phyloP scores from a whole-genome alignment of 805 yeast genomes.

The Hanseniaspora guilliermondii region DNA sequence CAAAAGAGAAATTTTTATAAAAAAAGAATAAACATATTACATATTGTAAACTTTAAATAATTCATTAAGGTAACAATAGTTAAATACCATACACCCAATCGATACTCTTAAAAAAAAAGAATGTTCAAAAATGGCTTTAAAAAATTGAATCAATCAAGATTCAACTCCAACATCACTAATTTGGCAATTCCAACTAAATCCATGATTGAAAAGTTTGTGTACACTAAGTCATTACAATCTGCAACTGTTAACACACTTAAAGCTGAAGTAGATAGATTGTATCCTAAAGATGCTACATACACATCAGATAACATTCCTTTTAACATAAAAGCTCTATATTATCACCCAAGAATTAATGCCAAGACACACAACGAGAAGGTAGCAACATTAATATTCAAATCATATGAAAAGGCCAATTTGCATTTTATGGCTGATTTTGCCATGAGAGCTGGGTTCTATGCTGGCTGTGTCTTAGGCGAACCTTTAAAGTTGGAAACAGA shows the following conservation, averaged over 20 bases:
- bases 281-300: conserved; percentile 17
- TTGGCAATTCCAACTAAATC: conserved; percentile 15
- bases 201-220: conserved; percentile 10
- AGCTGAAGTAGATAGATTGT: conserved; percentile 13
- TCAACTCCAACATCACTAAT: conserved; percentile 2
- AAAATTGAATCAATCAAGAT: not conserved
- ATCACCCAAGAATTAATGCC: conserved; percentile 63
- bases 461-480: conserved; percentile 76
- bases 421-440: conserved; percentile 76
- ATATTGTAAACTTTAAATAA: no score
- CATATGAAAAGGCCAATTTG: conserved; percentile 57
- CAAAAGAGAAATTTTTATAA: not conserved
- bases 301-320: conserved; percentile 57
- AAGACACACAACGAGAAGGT: conserved; percentile 60
- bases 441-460: conserved; percentile 75
- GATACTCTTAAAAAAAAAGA: not conserved
- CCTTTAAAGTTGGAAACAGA: conserved; percentile 56
- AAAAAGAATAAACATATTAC: not conserved
- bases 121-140: not conserved
- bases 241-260: conserved; percentile 24
- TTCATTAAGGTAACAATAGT: no score
- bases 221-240: conserved; percentile 27
- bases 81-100: not conserved
- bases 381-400: conserved; percentile 63
- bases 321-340: conserved; percentile 68